Evolutionary conservation across 495 filamentous ascomycete genomes (phyloP).

Genomic region (Xylaria castorea): DNA sequence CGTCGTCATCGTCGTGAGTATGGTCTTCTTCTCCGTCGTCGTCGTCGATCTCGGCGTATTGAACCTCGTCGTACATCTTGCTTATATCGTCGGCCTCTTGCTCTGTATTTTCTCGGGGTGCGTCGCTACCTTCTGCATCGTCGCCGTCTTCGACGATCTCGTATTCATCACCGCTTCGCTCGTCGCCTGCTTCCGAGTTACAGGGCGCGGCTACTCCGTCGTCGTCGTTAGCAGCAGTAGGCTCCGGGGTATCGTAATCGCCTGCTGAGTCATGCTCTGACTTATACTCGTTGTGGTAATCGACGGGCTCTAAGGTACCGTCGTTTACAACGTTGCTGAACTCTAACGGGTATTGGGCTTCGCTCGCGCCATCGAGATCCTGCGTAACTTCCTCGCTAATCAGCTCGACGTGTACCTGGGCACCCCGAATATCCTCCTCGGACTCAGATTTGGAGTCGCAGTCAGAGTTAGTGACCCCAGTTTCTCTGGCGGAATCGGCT

Average conservation of each 20-base stretch:
- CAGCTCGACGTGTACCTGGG: background rate
- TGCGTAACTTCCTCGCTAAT: background rate
- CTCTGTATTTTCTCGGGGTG: background rate
- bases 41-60: background rate
- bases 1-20: background rate
- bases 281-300: background rate
- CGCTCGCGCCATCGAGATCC: background rate
- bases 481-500: background rate
- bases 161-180: background rate
- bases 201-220: background rate
- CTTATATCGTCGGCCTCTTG: background rate
- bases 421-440: background rate
- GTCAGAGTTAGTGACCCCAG: too few relatives aligned
- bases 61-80: constrained; percentile 1
- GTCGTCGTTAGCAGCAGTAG: background rate
- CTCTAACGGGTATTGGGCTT: background rate
- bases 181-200: background rate
- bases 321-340: background rate
- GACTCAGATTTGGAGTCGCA: background rate
- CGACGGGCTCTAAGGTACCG: background rate
- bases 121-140: background rate
- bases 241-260: background rate
- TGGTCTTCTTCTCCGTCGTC: background rate
- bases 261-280: background rate
- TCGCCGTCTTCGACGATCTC: background rate